Evolutionary conservation across 192 early-diverging fungal genomes (phyloP), one percentile per base, ranked within the genome.

Genomic region (Geranomyces michiganensis): DNA sequence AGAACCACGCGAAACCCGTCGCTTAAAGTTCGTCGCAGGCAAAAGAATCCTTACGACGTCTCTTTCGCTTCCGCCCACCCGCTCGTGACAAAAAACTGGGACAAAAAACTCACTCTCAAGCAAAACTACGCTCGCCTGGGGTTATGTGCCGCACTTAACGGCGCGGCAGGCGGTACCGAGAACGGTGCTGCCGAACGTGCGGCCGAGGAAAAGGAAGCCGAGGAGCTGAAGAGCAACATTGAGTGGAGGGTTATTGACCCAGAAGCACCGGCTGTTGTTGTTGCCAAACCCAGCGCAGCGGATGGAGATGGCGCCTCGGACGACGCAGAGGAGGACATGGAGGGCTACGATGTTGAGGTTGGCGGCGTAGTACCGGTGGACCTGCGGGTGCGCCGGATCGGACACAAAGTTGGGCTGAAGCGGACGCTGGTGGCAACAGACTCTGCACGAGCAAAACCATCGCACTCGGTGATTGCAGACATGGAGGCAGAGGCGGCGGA

Each of bases 61-160:
- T 81, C 81, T 26, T 77, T 83, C 56, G 76, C 67, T 12, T 67
- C 67, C 27, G 76, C 65, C 30, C 73, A 76, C 58, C 80, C 80
- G 26, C 60, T 85, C 48, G 65, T 79, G 26, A 60, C 61, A 22
- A 62, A 79, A 46, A 75, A 80, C 68, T 87, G 85, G 85, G 81
- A 87, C 74, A 79, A 79, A 63, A 81, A 73, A 58, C 70, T 82
- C 56, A 87, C 85, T 1, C 69, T 87, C 22, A 56, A 73, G 17
- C 81, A 87, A 65, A 87, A 87, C 78, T 87, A 87, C 72, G 72
- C 75, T 49, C 43, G 65, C 29, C 70, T 87, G 62, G 85, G 85
- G 12, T 56, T 86, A n/a, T 32, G 81, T 19, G 68, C 78, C 12
- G 60, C 66, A 21, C 69, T 86, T 44, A 82, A 86, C 71, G 85